Evolutionary conservation across 257 asterid genomes (phyloP).

Genomic region (Echites panduratus): DNA sequence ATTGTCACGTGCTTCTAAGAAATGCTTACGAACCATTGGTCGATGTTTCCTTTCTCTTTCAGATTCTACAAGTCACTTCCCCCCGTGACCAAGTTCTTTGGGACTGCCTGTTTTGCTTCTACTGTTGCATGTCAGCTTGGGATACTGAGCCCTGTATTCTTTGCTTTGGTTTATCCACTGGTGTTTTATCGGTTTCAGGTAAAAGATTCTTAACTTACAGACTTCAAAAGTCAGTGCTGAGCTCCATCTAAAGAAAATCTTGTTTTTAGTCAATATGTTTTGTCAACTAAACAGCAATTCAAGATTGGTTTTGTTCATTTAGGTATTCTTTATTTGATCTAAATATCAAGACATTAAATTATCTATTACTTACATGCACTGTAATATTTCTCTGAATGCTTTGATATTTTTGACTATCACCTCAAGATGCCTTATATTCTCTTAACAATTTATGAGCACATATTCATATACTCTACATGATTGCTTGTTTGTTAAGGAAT

Average conservation of each 20-base stretch:
- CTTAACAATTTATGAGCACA: not conserved
- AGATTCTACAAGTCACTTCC: conserved; percentile 91
- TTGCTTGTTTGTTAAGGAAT: not conserved
- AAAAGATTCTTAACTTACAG: conserved; percentile 14
- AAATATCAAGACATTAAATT: not conserved
- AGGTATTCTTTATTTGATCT: not conserved
- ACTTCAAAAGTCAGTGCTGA: not conserved
- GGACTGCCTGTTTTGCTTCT: conserved; percentile 65
- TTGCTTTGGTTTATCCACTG: conserved; percentile 45
- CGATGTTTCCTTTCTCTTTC: conserved; percentile 17
- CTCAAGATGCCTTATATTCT: not conserved
- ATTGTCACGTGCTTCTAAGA: not conserved
- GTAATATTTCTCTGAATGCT: not conserved
- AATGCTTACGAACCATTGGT: not conserved
- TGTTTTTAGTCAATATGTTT: not conserved
- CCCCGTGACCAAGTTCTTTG: conserved; percentile 85
- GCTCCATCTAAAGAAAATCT: not conserved
- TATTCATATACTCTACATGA: not conserved
- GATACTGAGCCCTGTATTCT: conserved; percentile 36
- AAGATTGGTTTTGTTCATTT: not conserved
- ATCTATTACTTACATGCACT: not conserved
- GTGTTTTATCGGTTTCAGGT: conserved; percentile 67
- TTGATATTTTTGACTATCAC: not conserved
- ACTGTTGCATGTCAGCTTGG: conserved; percentile 63
- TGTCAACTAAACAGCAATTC: not conserved